These are phyloP conservation scores for Rhodotorula sp. DNA, from an alignment of 1,284 basidiomycete species.

Conservation along the genomic window DNA sequence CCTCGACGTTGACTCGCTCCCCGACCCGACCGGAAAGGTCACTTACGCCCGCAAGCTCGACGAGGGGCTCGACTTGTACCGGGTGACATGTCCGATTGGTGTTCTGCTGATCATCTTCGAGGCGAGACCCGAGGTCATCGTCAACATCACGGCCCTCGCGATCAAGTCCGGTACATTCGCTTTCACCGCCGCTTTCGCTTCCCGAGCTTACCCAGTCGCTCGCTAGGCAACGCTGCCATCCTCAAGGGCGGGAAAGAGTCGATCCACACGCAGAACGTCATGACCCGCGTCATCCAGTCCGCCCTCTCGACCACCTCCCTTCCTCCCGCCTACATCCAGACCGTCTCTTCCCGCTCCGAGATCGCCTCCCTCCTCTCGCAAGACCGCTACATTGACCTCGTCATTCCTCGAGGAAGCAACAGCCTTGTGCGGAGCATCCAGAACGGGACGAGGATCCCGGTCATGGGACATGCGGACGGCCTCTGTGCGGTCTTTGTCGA, in stretches of 20 bases:
- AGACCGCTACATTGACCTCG: constrained; percentile 91
- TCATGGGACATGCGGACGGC: constrained; percentile 99
- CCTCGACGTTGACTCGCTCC: constrained; percentile 76
- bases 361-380: constrained; percentile 80
- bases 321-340: constrained; percentile 80
- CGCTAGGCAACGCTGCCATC: constrained; percentile 83
- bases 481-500: constrained; percentile 88
- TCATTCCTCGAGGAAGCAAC: constrained; percentile 94
- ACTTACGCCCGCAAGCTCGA: constrained; percentile 86
- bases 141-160: constrained; percentile 93
- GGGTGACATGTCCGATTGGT: constrained; percentile 94
- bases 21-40: constrained; percentile 82
- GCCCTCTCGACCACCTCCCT: constrained; percentile 71
- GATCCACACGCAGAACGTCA: constrained; percentile 67
- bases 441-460: constrained; percentile 85
- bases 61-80: constrained; percentile 81
- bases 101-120: constrained; percentile 97
- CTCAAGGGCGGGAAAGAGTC: constrained; percentile 97
- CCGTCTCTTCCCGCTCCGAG: constrained; percentile 87
- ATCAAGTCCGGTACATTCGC: constrained; percentile 80
- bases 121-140: constrained; percentile 94
- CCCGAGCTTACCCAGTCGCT: no score
- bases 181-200: background rate
- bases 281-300: constrained; percentile 74
- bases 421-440: constrained; percentile 85